Evolutionary conservation across 805 yeast genomes (phyloP).

Genomic region (Metschnikowia borealis): DNA sequence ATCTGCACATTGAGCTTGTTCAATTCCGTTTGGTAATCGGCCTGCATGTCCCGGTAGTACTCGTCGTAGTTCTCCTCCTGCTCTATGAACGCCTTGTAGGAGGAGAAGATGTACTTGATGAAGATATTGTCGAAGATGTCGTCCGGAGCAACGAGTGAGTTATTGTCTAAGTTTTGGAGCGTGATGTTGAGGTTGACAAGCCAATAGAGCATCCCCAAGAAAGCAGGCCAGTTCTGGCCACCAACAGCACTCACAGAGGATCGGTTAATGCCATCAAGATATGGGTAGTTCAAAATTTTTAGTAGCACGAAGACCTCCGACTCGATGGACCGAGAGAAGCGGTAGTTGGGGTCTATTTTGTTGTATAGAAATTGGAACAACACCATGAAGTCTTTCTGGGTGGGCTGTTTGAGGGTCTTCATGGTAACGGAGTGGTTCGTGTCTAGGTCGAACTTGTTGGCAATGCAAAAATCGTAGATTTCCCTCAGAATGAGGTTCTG

Average conservation of each 20-base stretch:
- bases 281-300: constrained; percentile 70
- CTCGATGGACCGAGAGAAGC: constrained; percentile 65
- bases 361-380: constrained; percentile 79
- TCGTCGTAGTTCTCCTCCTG: constrained; percentile 60
- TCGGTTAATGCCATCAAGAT: constrained; percentile 71
- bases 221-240: constrained; percentile 81
- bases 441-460: constrained; percentile 68
- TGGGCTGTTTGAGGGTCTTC: constrained; percentile 68
- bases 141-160: constrained; percentile 31
- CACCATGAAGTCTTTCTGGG: constrained; percentile 77
- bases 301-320: constrained; percentile 68
- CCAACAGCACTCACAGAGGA: constrained; percentile 90
- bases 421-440: constrained; percentile 65
- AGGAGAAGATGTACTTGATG: constrained; percentile 57
- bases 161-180: constrained; percentile 26
- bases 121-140: constrained; percentile 50
- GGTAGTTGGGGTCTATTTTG: constrained; percentile 74
- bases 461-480: constrained; percentile 57
- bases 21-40: constrained; percentile 50
- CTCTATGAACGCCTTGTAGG: constrained; percentile 64
- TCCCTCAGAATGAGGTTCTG: constrained; percentile 65
- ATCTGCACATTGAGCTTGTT: constrained; percentile 47
- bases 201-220: constrained; percentile 83
- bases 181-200: constrained; percentile 52
- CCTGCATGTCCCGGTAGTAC: constrained; percentile 51